Evolutionary conservation across 1,284 basidiomycete genomes (phyloP), one percentile per base, ranked within the genome.

Genomic region (Rhizoctonia solani): DNA sequence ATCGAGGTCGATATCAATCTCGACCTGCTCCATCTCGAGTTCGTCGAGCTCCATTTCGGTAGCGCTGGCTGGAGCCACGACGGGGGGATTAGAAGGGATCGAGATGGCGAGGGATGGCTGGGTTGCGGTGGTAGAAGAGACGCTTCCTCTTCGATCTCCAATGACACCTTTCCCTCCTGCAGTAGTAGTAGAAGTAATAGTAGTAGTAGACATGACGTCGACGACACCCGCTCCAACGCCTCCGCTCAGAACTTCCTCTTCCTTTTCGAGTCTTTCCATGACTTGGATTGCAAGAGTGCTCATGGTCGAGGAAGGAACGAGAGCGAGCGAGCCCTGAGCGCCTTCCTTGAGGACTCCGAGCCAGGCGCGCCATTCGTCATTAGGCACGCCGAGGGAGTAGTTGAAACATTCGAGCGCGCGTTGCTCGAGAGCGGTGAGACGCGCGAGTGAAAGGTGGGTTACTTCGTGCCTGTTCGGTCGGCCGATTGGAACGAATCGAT

Each of bases 351-450:
- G 30, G n/a, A 61, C 58, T 4, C 44, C 58, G 30, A 69, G 68
- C 68, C 68, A 69, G 3, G 49, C 47, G 25, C 47, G 44, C 68
- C 68, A 69, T 34, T 67, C 65, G 25, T 46, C n/a, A 27, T 58
- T 32, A 21, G 54, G 30, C 16, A 69, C 65, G 50, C 27, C 65
- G 34, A 69, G 68, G 23, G 65, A 47, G 44, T 67, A 67, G 47
- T 54, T 53, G 47, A 69, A 67, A 23, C 56, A 63, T 32, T 61
- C 56, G 56, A 69, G 68, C 2, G 68, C 68, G 16, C 65, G 65
- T 29, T 52, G 66, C 58, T 69, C 68, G 19, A 69, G 47, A n/a
- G 63, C 47, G 4, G 53, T 69, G 46, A 69, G 54, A 27, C 56
- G 44, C 9, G 65, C 65, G 41, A 67, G 68, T 4, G 54, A 46